These are phyloP conservation scores for Pseudonitzschia multiseries DNA, from an alignment of 108 stramenopile genomes.

Conservation along the genomic window DNA sequence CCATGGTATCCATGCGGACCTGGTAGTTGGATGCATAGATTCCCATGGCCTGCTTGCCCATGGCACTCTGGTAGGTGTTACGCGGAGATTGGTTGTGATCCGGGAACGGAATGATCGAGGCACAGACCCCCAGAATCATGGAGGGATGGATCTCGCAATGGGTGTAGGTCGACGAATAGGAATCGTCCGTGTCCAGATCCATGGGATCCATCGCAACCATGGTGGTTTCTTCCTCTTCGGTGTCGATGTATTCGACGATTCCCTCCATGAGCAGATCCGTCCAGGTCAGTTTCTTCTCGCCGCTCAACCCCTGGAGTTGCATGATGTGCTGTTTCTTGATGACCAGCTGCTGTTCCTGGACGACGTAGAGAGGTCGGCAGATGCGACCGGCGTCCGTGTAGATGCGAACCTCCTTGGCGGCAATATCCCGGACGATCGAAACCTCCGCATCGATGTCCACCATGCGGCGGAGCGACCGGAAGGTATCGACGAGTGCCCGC, in stretches of 20 bases:
- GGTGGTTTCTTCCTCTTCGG: conserved; percentile 98
- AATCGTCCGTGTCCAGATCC: conserved; percentile 83
- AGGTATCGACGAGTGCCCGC: conserved; percentile 84
- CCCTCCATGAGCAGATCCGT: conserved; percentile 92
- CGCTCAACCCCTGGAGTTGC: conserved; percentile 64
- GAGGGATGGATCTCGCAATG: conserved; percentile 99
- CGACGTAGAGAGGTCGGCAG: conserved; percentile 97
- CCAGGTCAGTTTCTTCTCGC: conserved; percentile 85
- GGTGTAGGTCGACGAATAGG: conserved; percentile 95
- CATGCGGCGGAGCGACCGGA: conserved; percentile 89
- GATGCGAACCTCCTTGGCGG: conserved; percentile 92
- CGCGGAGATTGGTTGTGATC: conserved; percentile 99
- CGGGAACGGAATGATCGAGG: conserved; percentile 98
- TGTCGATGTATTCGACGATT: conserved; percentile 97
- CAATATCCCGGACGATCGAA: conserved; percentile 93
- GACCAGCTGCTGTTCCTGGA: conserved; percentile 78
- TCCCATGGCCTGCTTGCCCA: conserved; percentile 97
- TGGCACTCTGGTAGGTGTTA: conserved; percentile 97
- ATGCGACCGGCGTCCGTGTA: conserved; percentile 99
- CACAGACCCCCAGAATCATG: conserved; percentile 95
- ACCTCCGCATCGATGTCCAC: conserved; percentile 97
- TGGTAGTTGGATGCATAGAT: conserved; percentile 96
- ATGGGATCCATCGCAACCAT: conserved; percentile 98
- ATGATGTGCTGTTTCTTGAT: conserved; percentile 87
- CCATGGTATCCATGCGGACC: conserved; percentile 99